Base-by-base conservation (phyloP, 2,329 filamentous ascomycete species). In the Curvularia sp. region DNA sequence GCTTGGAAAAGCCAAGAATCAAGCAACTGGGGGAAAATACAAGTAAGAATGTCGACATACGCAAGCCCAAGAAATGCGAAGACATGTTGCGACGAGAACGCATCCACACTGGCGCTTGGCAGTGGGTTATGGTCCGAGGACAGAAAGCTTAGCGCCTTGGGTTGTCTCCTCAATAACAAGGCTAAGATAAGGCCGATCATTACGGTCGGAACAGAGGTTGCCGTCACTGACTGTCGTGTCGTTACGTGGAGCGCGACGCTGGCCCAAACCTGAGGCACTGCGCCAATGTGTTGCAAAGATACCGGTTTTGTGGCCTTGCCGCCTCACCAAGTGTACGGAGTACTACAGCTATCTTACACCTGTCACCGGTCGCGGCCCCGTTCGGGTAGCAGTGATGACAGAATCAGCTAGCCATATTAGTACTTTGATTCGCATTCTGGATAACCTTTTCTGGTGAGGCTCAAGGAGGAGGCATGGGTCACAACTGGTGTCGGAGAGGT, bases 311-410 rank as follows among this genome's bases (percentile, higher is more conserved):
- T 12, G 30, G 35, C 35, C 15, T 38, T 38, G 35, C 20, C 26
- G 41, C 22, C 22, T 24, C 4, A 24, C 22, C 22, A 24, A 24
- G 22, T 24, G 22, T 4, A 8, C 26, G 26, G 26, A 28, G 18
- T 18, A 24, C 22, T 30, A 35, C n/a, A 53, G 58, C 50, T 31
- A 31, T 8, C 58, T 50, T 57, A 54, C 51, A 44, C 18, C 47
- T 64, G 63, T 60, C 58, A 65, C 56, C 65, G 58, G 64, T 70
- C 58, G 65, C 59, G 6, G 65, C 38, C 61, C 6, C 55, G 57
- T 58, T 53, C 38, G 38, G 47, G 47, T 38, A 56, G 53, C 62
- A 55, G 62, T 53, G 51, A 4, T 31, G 42, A 59, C 48, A 44
- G 44, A 43, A 51, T 46, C 22, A 28, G 28, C 50, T 49, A 62